Evolutionary conservation across 441 rosid species (phyloP), one percentile per base, ranked within the genome.

Genomic region (Populus trichocarpa): DNA sequence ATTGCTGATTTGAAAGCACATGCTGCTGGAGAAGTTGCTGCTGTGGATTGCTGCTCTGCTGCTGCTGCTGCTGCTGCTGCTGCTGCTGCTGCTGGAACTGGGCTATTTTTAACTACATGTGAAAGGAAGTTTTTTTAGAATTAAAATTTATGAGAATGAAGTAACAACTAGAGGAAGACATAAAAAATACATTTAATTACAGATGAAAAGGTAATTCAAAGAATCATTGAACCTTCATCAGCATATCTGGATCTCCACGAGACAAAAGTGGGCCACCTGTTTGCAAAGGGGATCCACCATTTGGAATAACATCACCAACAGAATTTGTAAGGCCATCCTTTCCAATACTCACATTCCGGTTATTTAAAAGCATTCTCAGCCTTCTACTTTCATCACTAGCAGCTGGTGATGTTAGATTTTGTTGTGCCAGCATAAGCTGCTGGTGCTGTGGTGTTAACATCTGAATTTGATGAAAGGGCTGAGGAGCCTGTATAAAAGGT

Each of bases 351-450:
- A 92, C 81, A 82, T 77, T 88, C 46, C 89, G 85, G 83, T 75
- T 92, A 83, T 75, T 92, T 77, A 88, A 81, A 75, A 91, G 82
- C 96, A 88, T 89, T 86, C 90, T 90, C 80, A 90, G 73, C 83
- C 91, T 91, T 84, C 95, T 87, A 77, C 74, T 87, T 67, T 94
- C 99, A 61, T 94, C 98, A 84, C 82, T 86, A 69, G 81, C 90
- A 71, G 96, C 81, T 68, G 94, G 93, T 23, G 91, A 87, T 36
- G 93, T 88, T 79, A 91, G 69, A 81, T 78, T 93, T 81, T 90
- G 98, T 74, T 90, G 97, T 33, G 98, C 91, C 70, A 93, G 89
- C 91, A 93, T 81, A 79, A 89, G 92, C 77, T 91, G 98, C 82
- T 90, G 98, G 75, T 92, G 97, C 76, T 90, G 97, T 35, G 94